Evolutionary conservation across 1,284 basidiomycete species (phyloP), one percentile per base, ranked within the genome.

Genomic region (Entoloma clypeatum): DNA sequence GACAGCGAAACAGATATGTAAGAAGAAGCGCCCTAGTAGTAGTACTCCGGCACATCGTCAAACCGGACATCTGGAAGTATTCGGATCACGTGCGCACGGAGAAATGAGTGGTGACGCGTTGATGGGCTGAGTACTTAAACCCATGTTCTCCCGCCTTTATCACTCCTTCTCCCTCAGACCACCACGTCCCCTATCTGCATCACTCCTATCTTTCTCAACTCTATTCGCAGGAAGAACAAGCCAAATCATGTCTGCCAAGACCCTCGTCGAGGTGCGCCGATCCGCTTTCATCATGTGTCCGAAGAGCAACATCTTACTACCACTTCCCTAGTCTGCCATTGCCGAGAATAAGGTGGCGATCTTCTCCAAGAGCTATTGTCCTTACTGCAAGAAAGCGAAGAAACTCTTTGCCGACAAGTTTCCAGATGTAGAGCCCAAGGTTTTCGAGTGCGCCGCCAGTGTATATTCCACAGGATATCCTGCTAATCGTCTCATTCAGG

Each of bases 281-380:
- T 16, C 26, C 23, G 19, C 6, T 16, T 14, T 39, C 28, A 25
- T 26, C 17, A 9, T 25, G 32, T 17, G 25, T 18, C 7, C n/a
- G n/a, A n/a, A 36, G 31, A 3, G 24, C 11, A 14, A 25, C 13
- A 14, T 22, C 13, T 39, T 13, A 30, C 37, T 23, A 9, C 10
- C 19, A 37, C 33, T 36, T 33, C 42, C 23, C 26, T 39, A 85
- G 82, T 55, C 57, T 39, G 63, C 74, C 22, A 79, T 86, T 50
- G 44, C 61, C 6, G 62, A 71, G 14, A 72, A 81, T 71, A 75
- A 73, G 55, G 70, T 87, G 45, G 67, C 71, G 29, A 75, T 88
- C 43, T 88, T 88, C 61, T 85, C 83, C 42, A 87, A 88, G 68
- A 65, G 69, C 7, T 75, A 59, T 34, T 88, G 75, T 60, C 76